Percentiles rank a stretch among this genome's conserved stretches.
Conservation (phyloP, 2,329 filamentous ascomycete genomes). For the Clarireedia homoeocarpa region DNA sequence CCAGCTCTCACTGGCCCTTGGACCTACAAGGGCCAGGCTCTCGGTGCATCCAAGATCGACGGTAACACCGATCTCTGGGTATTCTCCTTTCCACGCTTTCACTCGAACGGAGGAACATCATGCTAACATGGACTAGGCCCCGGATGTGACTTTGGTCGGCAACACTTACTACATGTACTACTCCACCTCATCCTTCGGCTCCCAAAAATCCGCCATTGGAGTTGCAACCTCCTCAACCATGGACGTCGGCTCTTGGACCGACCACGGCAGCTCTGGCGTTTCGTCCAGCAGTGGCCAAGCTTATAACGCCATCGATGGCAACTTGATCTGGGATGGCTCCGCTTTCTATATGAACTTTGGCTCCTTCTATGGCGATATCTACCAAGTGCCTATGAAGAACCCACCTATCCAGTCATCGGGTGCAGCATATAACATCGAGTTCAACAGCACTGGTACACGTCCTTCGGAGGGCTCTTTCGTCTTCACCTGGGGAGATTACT, state of each 20-base stretch:
- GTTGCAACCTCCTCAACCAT: background rate
- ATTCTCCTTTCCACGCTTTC: background rate
- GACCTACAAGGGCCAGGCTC: background rate
- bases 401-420: background rate
- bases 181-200: background rate
- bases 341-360: background rate
- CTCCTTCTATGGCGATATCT: background rate
- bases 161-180: background rate
- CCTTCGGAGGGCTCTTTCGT: background rate
- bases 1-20: background rate
- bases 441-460: background rate
- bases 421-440: background rate
- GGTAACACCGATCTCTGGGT: background rate
- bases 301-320: background rate
- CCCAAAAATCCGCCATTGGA: background rate
- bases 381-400: background rate
- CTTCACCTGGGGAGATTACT: background rate
- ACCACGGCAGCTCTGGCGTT: background rate
- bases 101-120: background rate
- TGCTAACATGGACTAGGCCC: background rate
- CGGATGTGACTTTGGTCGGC: background rate
- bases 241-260: background rate
- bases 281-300: background rate
- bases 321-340: background rate
- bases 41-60: background rate